Evolutionary conservation across 192 early-diverging fungal species (phyloP).

Genomic region (Coemansia furcata): DNA sequence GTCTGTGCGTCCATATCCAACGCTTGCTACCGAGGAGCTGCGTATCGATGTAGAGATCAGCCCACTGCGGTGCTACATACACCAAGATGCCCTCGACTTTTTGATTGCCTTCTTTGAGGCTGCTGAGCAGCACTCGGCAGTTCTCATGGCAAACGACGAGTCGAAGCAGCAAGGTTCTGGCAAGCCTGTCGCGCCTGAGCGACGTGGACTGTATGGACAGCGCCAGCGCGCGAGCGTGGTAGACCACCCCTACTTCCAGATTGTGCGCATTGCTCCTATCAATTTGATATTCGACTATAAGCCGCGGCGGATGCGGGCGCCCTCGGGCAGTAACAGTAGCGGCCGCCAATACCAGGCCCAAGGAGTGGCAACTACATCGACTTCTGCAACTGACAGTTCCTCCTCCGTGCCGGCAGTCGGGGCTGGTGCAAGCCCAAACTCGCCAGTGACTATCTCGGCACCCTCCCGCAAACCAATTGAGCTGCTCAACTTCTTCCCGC

Average conservation of each 20-base stretch:
- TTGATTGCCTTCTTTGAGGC: slow-evolving; percentile 73
- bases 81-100: slow-evolving; percentile 90
- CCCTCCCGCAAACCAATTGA: slow-evolving; percentile 28
- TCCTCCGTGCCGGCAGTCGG: background rate
- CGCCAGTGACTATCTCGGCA: background rate
- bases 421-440: background rate
- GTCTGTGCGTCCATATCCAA: slow-evolving; percentile 47
- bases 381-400: background rate
- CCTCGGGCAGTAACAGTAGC: slow-evolving; percentile 11
- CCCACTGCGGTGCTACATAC: slow-evolving; percentile 84
- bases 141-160: background rate
- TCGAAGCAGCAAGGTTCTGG: background rate
- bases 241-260: slow-evolving; percentile 54
- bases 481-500: slow-evolving; percentile 88
- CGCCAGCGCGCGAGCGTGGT: slow-evolving; percentile 2
- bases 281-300: slow-evolving; percentile 93
- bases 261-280: slow-evolving; percentile 70
- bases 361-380: background rate
- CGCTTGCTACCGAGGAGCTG: slow-evolving; percentile 40
- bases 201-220: background rate
- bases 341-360: background rate
- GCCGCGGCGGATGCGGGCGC: slow-evolving; percentile 84
- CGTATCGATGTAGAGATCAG: slow-evolving; percentile 62
- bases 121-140: slow-evolving; percentile 18
- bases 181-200: background rate